Evolutionary conservation across 805 yeast species (phyloP), one percentile per base, ranked within the genome.

Genomic region (Ogataea trehalophila): DNA sequence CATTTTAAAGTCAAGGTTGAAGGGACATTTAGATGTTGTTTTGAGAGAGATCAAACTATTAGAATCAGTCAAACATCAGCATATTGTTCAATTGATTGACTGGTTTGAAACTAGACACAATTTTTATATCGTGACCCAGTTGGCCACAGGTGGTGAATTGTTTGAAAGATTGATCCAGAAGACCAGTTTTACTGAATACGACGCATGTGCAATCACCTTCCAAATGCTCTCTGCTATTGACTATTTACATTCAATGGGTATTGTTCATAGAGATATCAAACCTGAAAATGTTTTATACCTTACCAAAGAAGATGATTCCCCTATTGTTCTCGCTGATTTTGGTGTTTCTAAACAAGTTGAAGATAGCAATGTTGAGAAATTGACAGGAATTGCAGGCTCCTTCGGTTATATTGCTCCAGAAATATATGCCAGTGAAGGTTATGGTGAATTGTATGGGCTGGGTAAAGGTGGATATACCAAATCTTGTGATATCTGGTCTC

Each of bases 341-440:
- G 99, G 99, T 43, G 94, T 92, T 52, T 97, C 98, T 33, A 88
- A 88, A 65, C 76, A 79, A 57, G 70, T 92, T 17, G 53, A 50
- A 36, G 42, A 49, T 3, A 45, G 48, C 16, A 31, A 48, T 15
- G 33, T 42, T 22, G 65, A 59, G 41, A 62, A 60, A 35, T 45
- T 64, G 33, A 61, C 66, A 1, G 68, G 68, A 22, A 60, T 64
- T 37, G 69, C 69, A 0, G 98, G 98, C 1, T 87, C 96, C 1
- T 83, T 88, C 67, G 98, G 99, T 1, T 92, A 92, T 65, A 97
- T 96, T 33, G 98, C 98, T 0, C 99, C 99, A 0, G 99, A 92
- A 62, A 90, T 92, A 7, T 75, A 92, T 36, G 69, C 81, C 38
- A 82, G 86, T 15, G 72, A 74, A 37, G 71, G 71, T 33, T 65